These are phyloP conservation scores for Paecilomyces sp. DNA, from an alignment of 2,329 filamentous ascomycete genomes.

Conservation along the genomic window DNA sequence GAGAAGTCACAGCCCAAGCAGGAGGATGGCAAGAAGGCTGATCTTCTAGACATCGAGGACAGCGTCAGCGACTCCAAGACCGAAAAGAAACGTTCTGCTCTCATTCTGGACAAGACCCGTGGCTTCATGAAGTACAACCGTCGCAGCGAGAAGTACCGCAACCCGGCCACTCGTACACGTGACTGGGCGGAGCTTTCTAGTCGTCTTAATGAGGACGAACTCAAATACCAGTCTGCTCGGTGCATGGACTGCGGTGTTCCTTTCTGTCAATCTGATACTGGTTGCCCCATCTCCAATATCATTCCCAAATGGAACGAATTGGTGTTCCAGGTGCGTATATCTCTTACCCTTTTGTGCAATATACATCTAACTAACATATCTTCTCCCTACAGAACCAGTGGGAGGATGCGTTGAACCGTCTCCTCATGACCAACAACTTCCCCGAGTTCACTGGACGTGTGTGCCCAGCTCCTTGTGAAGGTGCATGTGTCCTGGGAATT, in stretches of 20 bases:
- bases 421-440: constrained; percentile 98
- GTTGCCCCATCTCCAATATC: constrained; percentile 94
- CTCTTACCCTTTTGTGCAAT: too few relatives aligned
- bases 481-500: constrained; percentile 91
- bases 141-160: constrained; percentile 87
- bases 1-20: constrained; percentile 52
- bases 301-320: constrained; percentile 96
- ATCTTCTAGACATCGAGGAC: constrained; percentile 83
- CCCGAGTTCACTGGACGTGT: constrained; percentile 96
- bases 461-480: constrained; percentile 92
- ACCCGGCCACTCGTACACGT: constrained; percentile 72
- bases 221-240: constrained; percentile 92
- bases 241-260: constrained; percentile 99
- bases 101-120: constrained; percentile 94
- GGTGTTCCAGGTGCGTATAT: constrained; percentile 39
- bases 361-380: too few relatives aligned
- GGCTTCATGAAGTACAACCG: constrained; percentile 98
- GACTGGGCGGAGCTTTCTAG: constrained; percentile 90
- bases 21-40: constrained; percentile 59
- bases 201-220: constrained; percentile 84
- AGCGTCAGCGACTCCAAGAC: constrained; percentile 74
- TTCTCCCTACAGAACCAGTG: constrained; percentile 59
- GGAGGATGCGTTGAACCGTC: constrained; percentile 82
- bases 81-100: constrained; percentile 81
- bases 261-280: constrained; percentile 94